phyloP scores from a whole-genome alignment of 306 rosid species.

The Malus sylvestris region DNA sequence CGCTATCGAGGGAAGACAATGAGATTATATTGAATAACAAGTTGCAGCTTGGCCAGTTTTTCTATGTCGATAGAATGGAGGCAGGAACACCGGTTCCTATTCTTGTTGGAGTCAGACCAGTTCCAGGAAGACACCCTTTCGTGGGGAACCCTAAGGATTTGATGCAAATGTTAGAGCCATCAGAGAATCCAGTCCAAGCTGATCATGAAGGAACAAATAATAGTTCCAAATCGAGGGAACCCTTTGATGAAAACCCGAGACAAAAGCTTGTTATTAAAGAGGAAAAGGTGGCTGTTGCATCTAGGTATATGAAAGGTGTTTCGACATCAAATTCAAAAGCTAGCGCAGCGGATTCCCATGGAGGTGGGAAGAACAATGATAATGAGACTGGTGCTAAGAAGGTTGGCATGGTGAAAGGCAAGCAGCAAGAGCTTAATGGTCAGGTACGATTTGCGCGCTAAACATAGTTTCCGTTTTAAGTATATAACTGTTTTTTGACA shows the following conservation, averaged over 20 bases:
- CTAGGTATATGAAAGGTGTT: slow-evolving; percentile 88
- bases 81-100: slow-evolving; percentile 70
- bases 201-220: slow-evolving; percentile 21
- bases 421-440: slow-evolving; percentile 59
- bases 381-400: slow-evolving; percentile 51
- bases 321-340: slow-evolving; percentile 36
- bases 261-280: slow-evolving; percentile 77
- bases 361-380: slow-evolving; percentile 45
- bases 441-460: slow-evolving; percentile 52
- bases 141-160: slow-evolving; percentile 85
- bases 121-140: slow-evolving; percentile 77
- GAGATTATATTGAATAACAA: slow-evolving; percentile 79
- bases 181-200: slow-evolving; percentile 29
- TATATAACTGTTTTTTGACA: not conserved
- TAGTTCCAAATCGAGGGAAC: slow-evolving; percentile 28
- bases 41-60: slow-evolving; percentile 89
- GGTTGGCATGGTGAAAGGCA: slow-evolving; percentile 43
- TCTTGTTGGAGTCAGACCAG: slow-evolving; percentile 64
- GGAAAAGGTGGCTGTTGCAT: slow-evolving; percentile 67
- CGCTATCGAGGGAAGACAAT: slow-evolving; percentile 68
- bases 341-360: slow-evolving; percentile 29
- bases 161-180: slow-evolving; percentile 78
- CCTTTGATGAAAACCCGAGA: slow-evolving; percentile 31
- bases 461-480: not conserved
- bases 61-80: slow-evolving; percentile 63